phyloP scores from a whole-genome alignment of 2,329 filamentous ascomycete species.

The Arthrobotrys iridis region DNA sequence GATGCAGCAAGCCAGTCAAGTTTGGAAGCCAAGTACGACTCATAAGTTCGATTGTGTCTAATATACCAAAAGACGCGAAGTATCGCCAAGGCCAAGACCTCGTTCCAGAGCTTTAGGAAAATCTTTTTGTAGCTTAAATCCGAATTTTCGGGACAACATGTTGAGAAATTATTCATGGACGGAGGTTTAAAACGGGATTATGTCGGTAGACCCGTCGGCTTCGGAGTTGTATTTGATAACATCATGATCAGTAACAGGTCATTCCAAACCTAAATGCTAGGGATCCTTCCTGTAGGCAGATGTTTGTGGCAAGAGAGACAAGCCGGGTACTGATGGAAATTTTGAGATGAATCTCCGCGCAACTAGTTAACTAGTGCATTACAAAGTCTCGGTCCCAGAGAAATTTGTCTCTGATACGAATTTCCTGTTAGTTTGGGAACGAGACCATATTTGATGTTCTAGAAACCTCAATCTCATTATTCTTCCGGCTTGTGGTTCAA shows the following conservation, averaged over 20 bases:
- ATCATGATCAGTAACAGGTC: conserved; percentile 6
- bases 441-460: too few relatives aligned
- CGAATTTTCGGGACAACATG: conserved; percentile 19
- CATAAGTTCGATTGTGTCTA: neutral
- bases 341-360: conserved; percentile 2
- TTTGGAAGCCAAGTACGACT: neutral
- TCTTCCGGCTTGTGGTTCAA: too few relatives aligned
- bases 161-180: neutral
- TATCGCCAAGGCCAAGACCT: neutral
- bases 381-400: too few relatives aligned
- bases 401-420: too few relatives aligned
- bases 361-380: too few relatives aligned
- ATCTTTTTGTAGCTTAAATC: too few relatives aligned
- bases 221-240: neutral
- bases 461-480: too few relatives aligned
- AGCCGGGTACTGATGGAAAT: neutral
- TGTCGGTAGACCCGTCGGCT: conserved; percentile 20
- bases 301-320: conserved; percentile 12
- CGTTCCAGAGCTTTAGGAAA: too few relatives aligned
- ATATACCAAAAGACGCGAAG: neutral
- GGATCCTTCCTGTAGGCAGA: conserved; percentile 8
- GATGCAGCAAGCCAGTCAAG: neutral
- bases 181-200: conserved; percentile 22
- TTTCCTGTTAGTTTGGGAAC: too few relatives aligned
- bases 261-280: conserved; percentile 15